Percentiles rank a stretch among this genome's conserved stretches.
phyloP scores from a whole-genome alignment of 352 stramenopile genomes.

The Elongisporangium prolatum region DNA sequence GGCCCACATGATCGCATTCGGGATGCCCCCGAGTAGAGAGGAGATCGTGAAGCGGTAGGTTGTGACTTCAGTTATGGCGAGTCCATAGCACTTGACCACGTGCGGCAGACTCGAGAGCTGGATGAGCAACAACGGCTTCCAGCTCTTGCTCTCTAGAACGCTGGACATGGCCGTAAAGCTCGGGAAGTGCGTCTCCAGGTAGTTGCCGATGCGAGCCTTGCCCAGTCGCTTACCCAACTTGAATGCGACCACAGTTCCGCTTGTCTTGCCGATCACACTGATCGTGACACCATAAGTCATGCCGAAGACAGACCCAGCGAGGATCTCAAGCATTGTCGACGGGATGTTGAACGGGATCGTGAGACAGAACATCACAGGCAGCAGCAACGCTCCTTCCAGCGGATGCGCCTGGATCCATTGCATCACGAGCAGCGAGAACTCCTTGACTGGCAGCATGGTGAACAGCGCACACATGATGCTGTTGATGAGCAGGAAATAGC shows the following conservation, averaged over 20 bases:
- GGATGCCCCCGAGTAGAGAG: constrained; percentile 45
- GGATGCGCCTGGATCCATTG: constrained; percentile 49
- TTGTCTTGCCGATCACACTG: constrained; percentile 57
- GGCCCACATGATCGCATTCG: constrained; percentile 55
- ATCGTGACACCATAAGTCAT: constrained; percentile 38
- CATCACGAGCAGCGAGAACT: constrained; percentile 20
- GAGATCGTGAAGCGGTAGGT: constrained; percentile 49
- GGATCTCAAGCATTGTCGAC: constrained; percentile 58
- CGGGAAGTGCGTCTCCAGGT: constrained; percentile 58
- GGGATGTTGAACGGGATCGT: constrained; percentile 63
- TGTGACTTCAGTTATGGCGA: constrained; percentile 61
- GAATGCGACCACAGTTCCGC: constrained; percentile 61
- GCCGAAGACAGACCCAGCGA: constrained; percentile 62
- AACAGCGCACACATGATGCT: constrained; percentile 15
- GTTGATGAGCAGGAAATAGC: constrained; percentile 9
- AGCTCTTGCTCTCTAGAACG: constrained; percentile 56
- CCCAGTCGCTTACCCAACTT: constrained; percentile 50
- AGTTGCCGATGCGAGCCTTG: constrained; percentile 36
- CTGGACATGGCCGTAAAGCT: constrained; percentile 38
- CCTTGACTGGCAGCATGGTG: constrained; percentile 38
- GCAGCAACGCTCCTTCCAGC: constrained; percentile 32
- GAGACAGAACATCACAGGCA: constrained; percentile 48
- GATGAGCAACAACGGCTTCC: constrained; percentile 67
- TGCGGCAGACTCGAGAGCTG: constrained; percentile 72
- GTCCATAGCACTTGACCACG: constrained; percentile 69